Evolutionary conservation across 805 yeast species (phyloP), one percentile per base, ranked within the genome.

Genomic region (Hagleromyces aurorensis): DNA sequence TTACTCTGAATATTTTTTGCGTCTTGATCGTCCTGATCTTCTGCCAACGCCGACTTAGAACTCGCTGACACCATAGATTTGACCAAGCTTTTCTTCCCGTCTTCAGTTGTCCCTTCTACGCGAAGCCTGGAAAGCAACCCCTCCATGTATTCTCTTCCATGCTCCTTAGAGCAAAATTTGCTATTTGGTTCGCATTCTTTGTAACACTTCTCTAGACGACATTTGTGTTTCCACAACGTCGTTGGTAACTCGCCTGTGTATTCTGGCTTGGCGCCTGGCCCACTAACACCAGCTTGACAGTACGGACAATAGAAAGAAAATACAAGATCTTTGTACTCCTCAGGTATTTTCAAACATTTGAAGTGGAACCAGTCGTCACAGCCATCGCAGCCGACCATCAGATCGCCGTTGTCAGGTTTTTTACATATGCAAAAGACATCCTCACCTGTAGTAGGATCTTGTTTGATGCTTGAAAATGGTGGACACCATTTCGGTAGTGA

Each of bases 281-380:
- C 63, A 37, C 62, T 50, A 35, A 52, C 53, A 19, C 61, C 62
- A 11, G 56, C 50, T 31, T 69, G 71, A 52, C 96, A 86, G 34
- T 75, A 72, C 7, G 79, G 78, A 48, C 96, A 86, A 49, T 62
- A 79, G 48, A 69, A 86, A 32, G 69, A 68, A 26, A 70, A 64
- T 7, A 85, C 75, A 29, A 85, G 59, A 21, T 67, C 63, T 34
- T 70, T 65, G 45, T 67, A 69, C 31, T 62, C 56, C 6, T 50
- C 52, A 29, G 75, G 65, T 20, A 85, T 50, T 30, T 66, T 67
- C 67, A 86, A 71, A 51, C 96, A 87, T 25, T 59, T 61, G 55
- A 86, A 83, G 56, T 87, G 96, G 50, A 69, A 87, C 96, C 96
- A 87, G 35, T 84, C 95, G 47, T 85, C 95, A 57, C 96, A 87